Base-by-base conservation (phyloP, 2,329 filamentous ascomycete species). In the Cercospora sp. region DNA sequence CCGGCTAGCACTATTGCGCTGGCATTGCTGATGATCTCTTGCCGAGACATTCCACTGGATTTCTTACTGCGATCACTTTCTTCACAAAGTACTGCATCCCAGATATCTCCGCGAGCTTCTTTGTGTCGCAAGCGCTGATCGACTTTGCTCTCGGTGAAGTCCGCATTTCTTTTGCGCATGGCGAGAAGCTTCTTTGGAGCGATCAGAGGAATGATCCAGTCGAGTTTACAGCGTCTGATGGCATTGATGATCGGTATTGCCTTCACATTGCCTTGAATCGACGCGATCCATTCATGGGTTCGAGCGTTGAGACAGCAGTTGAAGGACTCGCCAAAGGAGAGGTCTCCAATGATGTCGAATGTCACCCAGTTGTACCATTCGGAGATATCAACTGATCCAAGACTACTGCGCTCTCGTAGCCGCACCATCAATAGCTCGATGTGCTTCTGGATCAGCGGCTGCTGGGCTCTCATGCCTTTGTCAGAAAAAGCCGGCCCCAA, bases 1-100 rank as follows among this genome's bases (percentile, higher is more conserved):
- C 91, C 91, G 0, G 91, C 91, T 71, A 90, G 85, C 67, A 83
- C 78, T 88, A 91, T 90, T 10, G 91, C 89, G 3, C 89, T 82
- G 3, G 83, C 84, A 73, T 91, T 87, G 40, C 83, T 87, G 87
- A 92, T 91, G 78, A 91, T 89, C 1, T 88, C 28, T 31, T 36
- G 31, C 30, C 28, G 23, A 30, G 23, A 48, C 45, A 57, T 31
- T 6, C 23, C 53, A 28, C 28, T 57, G 53, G 53, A 3, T n/a
- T 28, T 57, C 23, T 57, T 57, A 13, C 23, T 57, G 45, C 53
- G 28, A n/a, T 57, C 53, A n/a, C 1, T 26, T n/a, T 57, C 13
- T n/a, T 31, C 53, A n/a, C 16, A 31, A 16, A 57, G 20, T 3
- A 48, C 45, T 48, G 45, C 45, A 23, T 48, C 45, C 45, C 45